Percentiles rank a stretch among this genome's conserved stretches.
Conservation (phyloP, 1,284 basidiomycete species). For the Trichosporon inkin region DNA sequence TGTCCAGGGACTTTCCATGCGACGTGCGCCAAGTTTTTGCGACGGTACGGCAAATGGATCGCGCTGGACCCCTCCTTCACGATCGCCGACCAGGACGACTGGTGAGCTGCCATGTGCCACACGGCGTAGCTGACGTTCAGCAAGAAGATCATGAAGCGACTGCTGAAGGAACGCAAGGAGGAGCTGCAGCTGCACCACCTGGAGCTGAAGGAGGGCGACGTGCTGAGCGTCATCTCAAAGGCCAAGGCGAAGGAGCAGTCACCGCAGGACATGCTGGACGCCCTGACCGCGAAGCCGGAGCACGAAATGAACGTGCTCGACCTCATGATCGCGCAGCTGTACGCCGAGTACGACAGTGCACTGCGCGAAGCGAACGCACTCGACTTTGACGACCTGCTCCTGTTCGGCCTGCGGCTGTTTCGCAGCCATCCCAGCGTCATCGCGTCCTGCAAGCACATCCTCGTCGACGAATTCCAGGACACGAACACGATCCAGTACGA, state of each 20-base stretch:
- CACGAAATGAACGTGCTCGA: not conserved
- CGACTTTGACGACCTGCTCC: constrained; percentile 84
- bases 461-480: constrained; percentile 93
- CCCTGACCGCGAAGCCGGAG: constrained; percentile 9
- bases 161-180: constrained; percentile 60
- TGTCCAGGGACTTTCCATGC: constrained; percentile 76
- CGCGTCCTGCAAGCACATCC: constrained; percentile 66
- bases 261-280: constrained; percentile 54
- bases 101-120: constrained; percentile 53
- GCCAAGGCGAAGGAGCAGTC: constrained; percentile 70
- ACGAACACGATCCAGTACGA: constrained; percentile 83
- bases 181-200: constrained; percentile 55
- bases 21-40: constrained; percentile 65
- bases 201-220: constrained; percentile 60
- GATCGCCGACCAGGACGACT: constrained; percentile 77
- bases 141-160: constrained; percentile 65
- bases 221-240: constrained; percentile 67
- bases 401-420: constrained; percentile 74
- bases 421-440: constrained; percentile 57
- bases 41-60: constrained; percentile 62
- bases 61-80: constrained; percentile 70
- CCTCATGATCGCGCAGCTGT: constrained; percentile 54
- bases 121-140: constrained; percentile 47
- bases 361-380: constrained; percentile 66
- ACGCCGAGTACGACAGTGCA: constrained; percentile 64